Percentiles rank a stretch among this genome's conserved stretches.
Conservation (phyloP, 768 basidiomycete species). For the Obba rivulosa region DNA sequence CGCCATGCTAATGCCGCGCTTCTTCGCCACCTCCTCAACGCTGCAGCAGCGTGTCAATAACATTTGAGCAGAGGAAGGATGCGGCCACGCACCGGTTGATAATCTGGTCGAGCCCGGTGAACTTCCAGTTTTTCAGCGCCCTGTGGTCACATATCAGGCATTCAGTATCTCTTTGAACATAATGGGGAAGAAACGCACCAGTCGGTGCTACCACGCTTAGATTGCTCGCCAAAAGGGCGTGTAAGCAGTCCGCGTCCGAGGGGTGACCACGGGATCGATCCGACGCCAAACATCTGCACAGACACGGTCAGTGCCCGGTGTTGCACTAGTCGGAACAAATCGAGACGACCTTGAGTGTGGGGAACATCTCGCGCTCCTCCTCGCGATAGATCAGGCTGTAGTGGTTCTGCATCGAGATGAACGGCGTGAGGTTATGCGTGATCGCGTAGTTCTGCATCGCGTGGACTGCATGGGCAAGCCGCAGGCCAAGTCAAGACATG, state of each 20-base stretch:
- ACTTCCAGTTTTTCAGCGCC: slow-evolving; percentile 11
- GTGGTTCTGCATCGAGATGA: slow-evolving; percentile 64
- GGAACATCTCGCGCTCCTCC: too few relatives aligned
- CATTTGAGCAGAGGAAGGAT: not conserved
- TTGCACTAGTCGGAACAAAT: slow-evolving; percentile 31
- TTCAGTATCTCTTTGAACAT: slow-evolving; percentile 3
- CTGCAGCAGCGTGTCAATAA: not conserved
- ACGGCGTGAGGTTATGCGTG: slow-evolving; percentile 37
- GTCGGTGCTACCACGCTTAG: slow-evolving; percentile 18
- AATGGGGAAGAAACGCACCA: not conserved
- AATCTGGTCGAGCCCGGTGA: slow-evolving; percentile 10
- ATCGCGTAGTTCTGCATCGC: slow-evolving; percentile 36
- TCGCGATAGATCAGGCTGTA: slow-evolving; percentile 54
- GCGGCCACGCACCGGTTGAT: slow-evolving; percentile 14
- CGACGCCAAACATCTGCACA: slow-evolving; percentile 32
- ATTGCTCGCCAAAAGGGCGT: slow-evolving; percentile 17
- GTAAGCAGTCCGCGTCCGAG: slow-evolving; percentile 29
- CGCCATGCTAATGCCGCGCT: slow-evolving; percentile 36
- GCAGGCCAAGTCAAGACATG: not conserved
- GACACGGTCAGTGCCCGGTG: slow-evolving; percentile 32
- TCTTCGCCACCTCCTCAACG: slow-evolving; percentile 34
- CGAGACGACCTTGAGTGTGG: slow-evolving; percentile 50
- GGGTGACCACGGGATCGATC: slow-evolving; percentile 34
- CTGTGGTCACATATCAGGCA: slow-evolving; percentile 23
- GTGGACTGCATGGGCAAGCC: slow-evolving; percentile 18